Base-by-base conservation (phyloP, 768 basidiomycete species). In the Lactifluus pinguis region DNA sequence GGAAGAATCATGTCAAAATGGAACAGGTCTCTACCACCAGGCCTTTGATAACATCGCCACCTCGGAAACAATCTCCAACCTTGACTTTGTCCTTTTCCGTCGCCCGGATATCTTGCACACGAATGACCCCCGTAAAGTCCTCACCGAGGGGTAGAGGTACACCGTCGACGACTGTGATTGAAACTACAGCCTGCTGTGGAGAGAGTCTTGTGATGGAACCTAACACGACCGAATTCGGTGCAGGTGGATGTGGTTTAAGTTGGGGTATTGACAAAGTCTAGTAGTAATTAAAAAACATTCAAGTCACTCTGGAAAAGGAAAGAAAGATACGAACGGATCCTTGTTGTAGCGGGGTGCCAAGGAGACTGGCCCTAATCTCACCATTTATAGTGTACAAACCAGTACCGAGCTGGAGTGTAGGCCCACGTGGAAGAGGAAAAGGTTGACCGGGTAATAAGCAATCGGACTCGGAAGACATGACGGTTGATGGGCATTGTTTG, bases 51-150 rank as follows among this genome's bases (percentile, higher is more conserved):
- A 95, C 89, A 69, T 97, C 93, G 14, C 94, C 92, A 0, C 91
- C 90, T 29, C 93, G 80, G 72, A 95, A 97, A 68, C 92, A 95
- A 67, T 93, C 89, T 36, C 85, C 84, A 61, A 95, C 89, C 74
- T 89, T 92, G 60, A 95, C 82, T 67, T 83, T 85, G 75, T 94
- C 92, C 67, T 90, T 93, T 69, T 94, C 92, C 1, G 92, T 94
- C 13, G 89, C 87, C 56, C 94, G 76, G 21, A 97, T 85, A 72
- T 97, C 94, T 72, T 95, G 92, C 6, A 80, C 77, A 38, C 94
- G 84, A 65, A 97, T 90, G 21, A 95, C 86, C 5, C 93, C 93
- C 0, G 81, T 84, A 67, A 94, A 95, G 67, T 95, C 93, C 70
- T 95, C 92, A 32, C 91, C 89, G 8, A 77, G 74, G 41, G 90